A percentile compares a stretch with the other conserved stretches of the same genome.
These are phyloP conservation scores for Penicillium sp. DNA, from an alignment of 2,329 filamentous ascomycete species.

Conservation along the genomic window DNA sequence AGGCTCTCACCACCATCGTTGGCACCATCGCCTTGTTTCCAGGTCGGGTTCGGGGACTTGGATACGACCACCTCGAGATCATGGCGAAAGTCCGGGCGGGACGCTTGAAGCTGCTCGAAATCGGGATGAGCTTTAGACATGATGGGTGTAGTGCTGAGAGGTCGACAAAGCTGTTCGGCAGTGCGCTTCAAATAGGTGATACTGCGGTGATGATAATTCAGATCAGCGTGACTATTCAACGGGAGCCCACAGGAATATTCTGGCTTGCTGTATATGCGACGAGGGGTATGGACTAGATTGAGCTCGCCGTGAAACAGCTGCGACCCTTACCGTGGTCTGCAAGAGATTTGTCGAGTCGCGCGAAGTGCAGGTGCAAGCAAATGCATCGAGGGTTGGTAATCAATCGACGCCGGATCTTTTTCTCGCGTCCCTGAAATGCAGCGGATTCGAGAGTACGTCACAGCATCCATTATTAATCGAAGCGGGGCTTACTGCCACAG, in stretches of 20 bases:
- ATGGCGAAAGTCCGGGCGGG: conserved; percentile 47
- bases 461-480: conserved; percentile 2
- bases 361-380: conserved; percentile 1
- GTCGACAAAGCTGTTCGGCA: conserved; percentile 8
- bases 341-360: not conserved
- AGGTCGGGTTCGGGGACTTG: conserved; percentile 47
- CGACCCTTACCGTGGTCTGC: conserved; percentile 15
- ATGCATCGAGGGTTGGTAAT: conserved; percentile 12
- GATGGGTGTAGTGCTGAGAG: conserved; percentile 27
- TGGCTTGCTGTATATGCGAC: not conserved
- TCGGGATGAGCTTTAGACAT: conserved; percentile 34
- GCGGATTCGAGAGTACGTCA: not conserved
- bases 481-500: conserved; percentile 8
- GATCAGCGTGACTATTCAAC: conserved; percentile 8
- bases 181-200: not conserved
- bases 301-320: not conserved
- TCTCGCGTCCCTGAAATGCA: conserved; percentile 3
- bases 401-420: not conserved
- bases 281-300: not conserved
- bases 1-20: conserved; percentile 53
- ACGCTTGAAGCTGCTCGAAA: conserved; percentile 47
- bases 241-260: conserved; percentile 7
- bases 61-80: conserved; percentile 41
- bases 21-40: conserved; percentile 49
- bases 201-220: conserved; percentile 7